Evolutionary conservation across 2,329 filamentous ascomycete species (phyloP).

Genomic region (Zopfia rhizophila): DNA sequence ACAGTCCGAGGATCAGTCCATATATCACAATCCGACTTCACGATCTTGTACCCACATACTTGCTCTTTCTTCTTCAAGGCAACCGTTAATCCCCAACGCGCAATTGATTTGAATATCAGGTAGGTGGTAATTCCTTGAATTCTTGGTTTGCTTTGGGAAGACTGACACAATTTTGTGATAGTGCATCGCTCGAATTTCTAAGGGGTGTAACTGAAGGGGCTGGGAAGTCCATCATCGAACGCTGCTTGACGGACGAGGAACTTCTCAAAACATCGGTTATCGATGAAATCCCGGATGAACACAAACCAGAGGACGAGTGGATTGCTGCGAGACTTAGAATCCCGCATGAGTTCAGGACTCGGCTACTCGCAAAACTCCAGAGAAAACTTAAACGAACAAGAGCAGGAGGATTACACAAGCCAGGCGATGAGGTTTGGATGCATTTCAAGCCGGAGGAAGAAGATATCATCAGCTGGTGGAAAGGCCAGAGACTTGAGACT

Average conservation of each 20-base stretch:
- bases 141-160: background rate
- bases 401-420: constrained; percentile 51
- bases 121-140: constrained; percentile 13
- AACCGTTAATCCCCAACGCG: constrained; percentile 70
- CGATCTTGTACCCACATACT: constrained; percentile 69
- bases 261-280: constrained; percentile 59
- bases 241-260: constrained; percentile 64
- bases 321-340: constrained; percentile 68
- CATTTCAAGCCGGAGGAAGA: constrained; percentile 53
- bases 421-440: constrained; percentile 65
- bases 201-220: constrained; percentile 58
- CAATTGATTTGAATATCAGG: constrained; percentile 70
- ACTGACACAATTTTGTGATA: no score
- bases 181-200: constrained; percentile 71
- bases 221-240: constrained; percentile 58
- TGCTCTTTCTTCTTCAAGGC: constrained; percentile 70
- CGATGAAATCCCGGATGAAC: constrained; percentile 61
- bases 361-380: constrained; percentile 59
- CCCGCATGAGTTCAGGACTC: constrained; percentile 65
- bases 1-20: constrained; percentile 70
- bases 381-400: constrained; percentile 50
- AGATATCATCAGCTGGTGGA: constrained; percentile 40
- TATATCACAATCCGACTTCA: constrained; percentile 73
- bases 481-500: background rate
- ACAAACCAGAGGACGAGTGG: constrained; percentile 68